These are phyloP conservation scores for Triangularia setosa DNA, from an alignment of 2,329 filamentous ascomycete genomes.

Conservation along the genomic window DNA sequence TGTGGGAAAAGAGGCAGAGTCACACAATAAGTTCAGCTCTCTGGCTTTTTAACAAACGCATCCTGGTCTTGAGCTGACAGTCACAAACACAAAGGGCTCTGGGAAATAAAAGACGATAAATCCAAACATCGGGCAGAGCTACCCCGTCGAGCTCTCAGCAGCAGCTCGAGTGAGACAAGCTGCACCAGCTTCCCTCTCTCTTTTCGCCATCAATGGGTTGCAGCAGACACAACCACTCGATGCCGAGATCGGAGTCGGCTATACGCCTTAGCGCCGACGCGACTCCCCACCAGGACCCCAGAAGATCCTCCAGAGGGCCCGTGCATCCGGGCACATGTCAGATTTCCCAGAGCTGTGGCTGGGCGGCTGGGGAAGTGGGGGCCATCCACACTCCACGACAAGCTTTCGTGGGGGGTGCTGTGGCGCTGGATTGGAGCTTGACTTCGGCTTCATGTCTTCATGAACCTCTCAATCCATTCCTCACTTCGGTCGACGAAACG, in stretches of 20 bases:
- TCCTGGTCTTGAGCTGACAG: not conserved
- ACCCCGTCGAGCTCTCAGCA: not conserved
- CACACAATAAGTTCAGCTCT: not conserved
- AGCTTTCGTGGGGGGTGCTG: too few species aligned
- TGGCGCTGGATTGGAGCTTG: too few species aligned
- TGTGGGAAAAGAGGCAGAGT: not conserved
- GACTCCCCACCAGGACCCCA: not conserved
- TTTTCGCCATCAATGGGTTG: not conserved
- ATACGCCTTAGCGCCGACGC: not conserved
- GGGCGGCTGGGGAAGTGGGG: not conserved
- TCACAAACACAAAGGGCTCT: not conserved
- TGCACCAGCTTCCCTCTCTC: not conserved
- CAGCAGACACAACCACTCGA: not conserved
- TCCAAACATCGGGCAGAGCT: not conserved
- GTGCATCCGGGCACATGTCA: not conserved
- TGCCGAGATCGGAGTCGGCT: not conserved
- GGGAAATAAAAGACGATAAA: not conserved
- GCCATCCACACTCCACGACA: not conserved
- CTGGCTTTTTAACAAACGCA: not conserved
- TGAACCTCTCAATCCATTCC: not conserved
- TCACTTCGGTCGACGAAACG: slow-evolving; percentile 14
- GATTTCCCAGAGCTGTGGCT: not conserved
- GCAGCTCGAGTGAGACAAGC: not conserved
- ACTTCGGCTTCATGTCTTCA: too few species aligned
- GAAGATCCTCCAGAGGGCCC: not conserved